Evolutionary conservation across 106 monocot species (phyloP).

Genomic region (Dendrobium nobile): DNA sequence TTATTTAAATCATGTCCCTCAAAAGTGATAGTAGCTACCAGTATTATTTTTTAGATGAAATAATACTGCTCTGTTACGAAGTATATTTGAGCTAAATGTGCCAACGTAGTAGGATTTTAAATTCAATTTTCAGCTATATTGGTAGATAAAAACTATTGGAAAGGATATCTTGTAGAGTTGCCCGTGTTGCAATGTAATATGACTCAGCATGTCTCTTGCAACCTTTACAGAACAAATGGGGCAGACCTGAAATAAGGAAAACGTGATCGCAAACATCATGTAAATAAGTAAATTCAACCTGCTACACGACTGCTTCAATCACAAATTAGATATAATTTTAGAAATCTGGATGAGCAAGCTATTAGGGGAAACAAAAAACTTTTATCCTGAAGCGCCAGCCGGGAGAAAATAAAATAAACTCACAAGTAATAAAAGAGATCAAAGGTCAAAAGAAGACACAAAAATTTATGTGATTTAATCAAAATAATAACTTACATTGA

Average conservation of each 20-base stretch:
- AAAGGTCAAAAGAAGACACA: no score
- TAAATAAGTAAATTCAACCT: neutral
- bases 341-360: neutral
- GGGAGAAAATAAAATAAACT: no score
- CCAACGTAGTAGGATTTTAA: neutral
- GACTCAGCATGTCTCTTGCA: conserved; percentile 73
- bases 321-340: neutral
- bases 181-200: conserved; percentile 81
- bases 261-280: neutral
- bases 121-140: neutral
- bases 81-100: neutral
- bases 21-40: no score
- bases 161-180: conserved; percentile 80
- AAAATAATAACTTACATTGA: no score
- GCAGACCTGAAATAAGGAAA: conserved; percentile 50
- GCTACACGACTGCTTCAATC: no score
- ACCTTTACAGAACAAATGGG: conserved; percentile 78
- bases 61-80: no score
- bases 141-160: neutral
- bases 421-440: no score
- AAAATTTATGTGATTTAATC: no score
- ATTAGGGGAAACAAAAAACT: no score
- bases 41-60: no score
- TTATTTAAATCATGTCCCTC: no score
- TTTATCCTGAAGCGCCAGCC: no score